phyloP scores from a whole-genome alignment of 805 yeast genomes.

The Monosporozyma solicola region DNA sequence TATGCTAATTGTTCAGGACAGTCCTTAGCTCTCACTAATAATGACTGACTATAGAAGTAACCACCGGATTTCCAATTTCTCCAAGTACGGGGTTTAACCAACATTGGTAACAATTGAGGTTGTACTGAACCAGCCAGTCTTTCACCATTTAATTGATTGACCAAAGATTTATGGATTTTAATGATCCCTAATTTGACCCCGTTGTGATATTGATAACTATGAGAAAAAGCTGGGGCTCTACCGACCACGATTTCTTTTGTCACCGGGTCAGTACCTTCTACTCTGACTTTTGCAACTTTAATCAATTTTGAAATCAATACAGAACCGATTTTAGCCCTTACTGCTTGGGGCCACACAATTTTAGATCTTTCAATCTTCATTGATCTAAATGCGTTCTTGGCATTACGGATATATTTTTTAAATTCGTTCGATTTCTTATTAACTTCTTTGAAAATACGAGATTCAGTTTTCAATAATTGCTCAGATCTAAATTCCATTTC shows the following conservation, averaged over 20 bases:
- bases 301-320: conserved; percentile 63
- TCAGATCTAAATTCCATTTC: conserved; percentile 79
- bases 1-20: conserved; percentile 88
- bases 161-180: conserved; percentile 61
- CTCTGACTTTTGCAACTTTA: conserved; percentile 75
- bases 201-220: conserved; percentile 69
- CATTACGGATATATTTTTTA: conserved; percentile 33
- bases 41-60: conserved; percentile 53
- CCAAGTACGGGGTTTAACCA: conserved; percentile 89
- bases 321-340: conserved; percentile 72
- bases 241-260: conserved; percentile 61
- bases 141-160: conserved; percentile 58
- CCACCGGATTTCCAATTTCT: conserved; percentile 77
- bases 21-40: conserved; percentile 67
- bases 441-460: conserved; percentile 44
- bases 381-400: conserved; percentile 31
- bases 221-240: conserved; percentile 82
- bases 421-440: conserved; percentile 40
- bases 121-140: conserved; percentile 55
- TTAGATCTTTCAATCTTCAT: conserved; percentile 31
- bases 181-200: conserved; percentile 80
- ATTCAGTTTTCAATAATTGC: conserved; percentile 48
- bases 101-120: conserved; percentile 90
- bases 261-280: conserved; percentile 71
- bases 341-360: conserved; percentile 45